A percentile compares a stretch with the other conserved stretches of the same genome.
Conservation (phyloP, 768 basidiomycete genomes). For the Xerocomus potaroensis region DNA sequence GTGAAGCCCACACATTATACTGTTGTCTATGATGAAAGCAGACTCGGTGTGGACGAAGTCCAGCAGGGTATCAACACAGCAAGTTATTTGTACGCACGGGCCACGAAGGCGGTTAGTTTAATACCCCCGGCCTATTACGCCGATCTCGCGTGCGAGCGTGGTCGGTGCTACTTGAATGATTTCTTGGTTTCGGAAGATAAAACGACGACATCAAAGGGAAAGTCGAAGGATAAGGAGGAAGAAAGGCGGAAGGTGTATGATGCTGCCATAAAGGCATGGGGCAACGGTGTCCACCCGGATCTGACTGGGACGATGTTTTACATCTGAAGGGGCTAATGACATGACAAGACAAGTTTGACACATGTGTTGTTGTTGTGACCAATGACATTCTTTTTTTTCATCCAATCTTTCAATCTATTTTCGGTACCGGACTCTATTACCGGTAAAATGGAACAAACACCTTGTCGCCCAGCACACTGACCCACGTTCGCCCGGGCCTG, state of each 20-base stretch:
- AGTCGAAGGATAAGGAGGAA: conserved; percentile 32
- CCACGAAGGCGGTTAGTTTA: conserved; percentile 79
- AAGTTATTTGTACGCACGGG: conserved; percentile 76
- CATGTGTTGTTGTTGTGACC: too few species aligned
- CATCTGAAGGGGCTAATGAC: too few species aligned
- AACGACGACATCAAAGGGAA: conserved; percentile 33
- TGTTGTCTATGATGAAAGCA: conserved; percentile 75
- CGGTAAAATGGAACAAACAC: too few species aligned
- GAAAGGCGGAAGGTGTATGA: conserved; percentile 20
- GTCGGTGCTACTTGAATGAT: conserved; percentile 69
- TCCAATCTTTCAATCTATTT: too few species aligned
- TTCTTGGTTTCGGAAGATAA: conserved; percentile 58
- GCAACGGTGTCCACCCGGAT: conserved; percentile 51
- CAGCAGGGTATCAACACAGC: conserved; percentile 68
- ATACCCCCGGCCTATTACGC: conserved; percentile 80
- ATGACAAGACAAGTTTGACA: too few species aligned
- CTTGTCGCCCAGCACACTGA: too few species aligned
- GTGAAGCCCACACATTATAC: conserved; percentile 76
- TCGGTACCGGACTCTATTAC: too few species aligned
- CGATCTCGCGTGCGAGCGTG: conserved; percentile 79
- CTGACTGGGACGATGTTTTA: conserved; percentile 72
- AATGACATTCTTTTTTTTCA: too few species aligned
- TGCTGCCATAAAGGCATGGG: conserved; percentile 39
- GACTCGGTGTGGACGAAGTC: conserved; percentile 61
- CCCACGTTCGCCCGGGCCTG: too few species aligned